phyloP scores from a whole-genome alignment of 148 eudicot genomes.

The Rhododendron ovatum region DNA sequence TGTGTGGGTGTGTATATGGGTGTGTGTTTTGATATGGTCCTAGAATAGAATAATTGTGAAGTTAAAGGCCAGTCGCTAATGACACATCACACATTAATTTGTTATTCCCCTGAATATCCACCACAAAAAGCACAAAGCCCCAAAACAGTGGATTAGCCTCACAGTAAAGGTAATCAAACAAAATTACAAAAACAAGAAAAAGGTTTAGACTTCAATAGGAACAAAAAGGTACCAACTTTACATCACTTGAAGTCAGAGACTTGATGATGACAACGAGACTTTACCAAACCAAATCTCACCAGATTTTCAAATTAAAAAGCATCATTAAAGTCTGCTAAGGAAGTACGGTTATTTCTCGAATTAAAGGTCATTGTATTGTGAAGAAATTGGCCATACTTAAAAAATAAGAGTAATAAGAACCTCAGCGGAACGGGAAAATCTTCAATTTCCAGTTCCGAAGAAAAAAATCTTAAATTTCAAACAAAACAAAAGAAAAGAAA shows the following conservation, averaged over 20 bases:
- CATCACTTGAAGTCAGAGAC: neutral
- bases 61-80: conserved; percentile 24
- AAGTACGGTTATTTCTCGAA: no score
- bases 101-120: conserved; percentile 16
- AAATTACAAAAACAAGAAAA: conserved; percentile 23
- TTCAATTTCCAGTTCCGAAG: neutral
- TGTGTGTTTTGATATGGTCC: no score
- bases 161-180: conserved; percentile 15
- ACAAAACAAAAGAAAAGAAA: neutral
- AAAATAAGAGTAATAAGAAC: no score
- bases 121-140: conserved; percentile 1
- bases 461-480: neutral
- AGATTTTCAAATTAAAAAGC: neutral
- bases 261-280: neutral
- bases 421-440: neutral
- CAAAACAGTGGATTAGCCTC: neutral
- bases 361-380: no score
- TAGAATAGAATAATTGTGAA: no score
- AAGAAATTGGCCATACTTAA: no score
- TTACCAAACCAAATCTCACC: neutral
- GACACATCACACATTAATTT: conserved; percentile 29
- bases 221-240: conserved; percentile 27
- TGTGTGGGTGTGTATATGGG: no score
- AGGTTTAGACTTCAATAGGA: conserved; percentile 4
- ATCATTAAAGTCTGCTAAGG: neutral